phyloP scores from a whole-genome alignment of 345 rosid genomes.

The Citrus sp. region DNA sequence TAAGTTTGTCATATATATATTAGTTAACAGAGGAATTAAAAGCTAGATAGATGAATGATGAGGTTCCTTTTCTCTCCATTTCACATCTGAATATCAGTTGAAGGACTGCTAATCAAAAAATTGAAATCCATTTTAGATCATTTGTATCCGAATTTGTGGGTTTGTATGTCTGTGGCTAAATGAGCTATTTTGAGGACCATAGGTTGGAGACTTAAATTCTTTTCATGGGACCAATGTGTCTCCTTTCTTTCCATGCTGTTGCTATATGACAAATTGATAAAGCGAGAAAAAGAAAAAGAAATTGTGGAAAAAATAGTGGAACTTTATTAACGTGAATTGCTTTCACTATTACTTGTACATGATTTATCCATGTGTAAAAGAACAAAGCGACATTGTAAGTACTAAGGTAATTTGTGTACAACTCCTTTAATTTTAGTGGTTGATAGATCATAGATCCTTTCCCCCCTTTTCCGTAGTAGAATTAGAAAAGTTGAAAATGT shows the following conservation, averaged over 20 bases:
- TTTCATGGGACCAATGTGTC: conserved; percentile 38
- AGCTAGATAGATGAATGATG: not conserved
- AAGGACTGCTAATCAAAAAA: conserved; percentile 16
- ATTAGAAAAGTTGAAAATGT: not conserved
- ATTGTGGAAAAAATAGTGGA: not conserved
- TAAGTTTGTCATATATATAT: not conserved
- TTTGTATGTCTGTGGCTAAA: conserved; percentile 23
- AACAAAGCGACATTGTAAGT: not conserved
- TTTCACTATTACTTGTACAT: not conserved
- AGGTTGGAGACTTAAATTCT: conserved; percentile 30
- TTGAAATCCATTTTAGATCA: conserved; percentile 13
- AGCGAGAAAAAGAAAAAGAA: not conserved
- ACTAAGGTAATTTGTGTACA: not conserved
- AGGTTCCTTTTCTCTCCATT: conserved; percentile 6
- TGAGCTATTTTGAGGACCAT: conserved; percentile 30
- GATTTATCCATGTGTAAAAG: not conserved
- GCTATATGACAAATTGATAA: conserved; percentile 12
- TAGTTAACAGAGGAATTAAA: not conserved
- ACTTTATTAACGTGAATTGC: not conserved
- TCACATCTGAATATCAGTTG: conserved; percentile 23
- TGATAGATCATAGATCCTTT: not conserved
- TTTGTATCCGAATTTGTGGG: conserved; percentile 16
- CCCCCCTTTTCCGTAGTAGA: not conserved
- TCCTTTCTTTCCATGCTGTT: conserved; percentile 2
- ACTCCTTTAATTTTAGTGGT: not conserved